Evolutionary conservation across 148 eudicot species (phyloP), one percentile per base, ranked within the genome.

Genomic region (Cornus controversa): DNA sequence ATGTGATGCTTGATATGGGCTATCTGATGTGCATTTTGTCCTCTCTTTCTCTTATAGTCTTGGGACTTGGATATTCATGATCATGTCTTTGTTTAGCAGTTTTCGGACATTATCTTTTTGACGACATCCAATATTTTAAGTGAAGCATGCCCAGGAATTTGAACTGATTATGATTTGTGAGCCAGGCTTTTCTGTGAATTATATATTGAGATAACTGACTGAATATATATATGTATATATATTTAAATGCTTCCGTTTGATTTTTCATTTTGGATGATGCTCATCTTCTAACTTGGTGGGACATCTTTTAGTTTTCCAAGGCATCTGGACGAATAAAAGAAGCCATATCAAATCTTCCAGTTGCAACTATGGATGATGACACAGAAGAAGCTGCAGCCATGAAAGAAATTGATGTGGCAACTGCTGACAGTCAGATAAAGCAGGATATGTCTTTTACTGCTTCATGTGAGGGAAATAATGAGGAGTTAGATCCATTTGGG

Each of bases 401-500:
- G 67, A 72, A 82, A 77, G 90, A 84, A 83, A 71, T 80, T 27
- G 86, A 82, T 69, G 63, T 15, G 74, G 82, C 67, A 79, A 80
- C 71, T 70, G 77, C 40, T 67, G 84, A 81, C 22, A 71, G 54
- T 76, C 72, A 80, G 62, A 37, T 71, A 66, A 80, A 78, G 68
- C 76, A 79, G 68, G 89, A 83, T 71, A 72, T 40, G 67, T 78
- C 87, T 76, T 80, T 85, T 36, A 80, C 64, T 80, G 65, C 82
- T 76, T 70, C 87, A 31, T 70, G 74, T 66, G 86, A 78, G 75
- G 75, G 25, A 58, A 72, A 82, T 53, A 67, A 67, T 15, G 64
- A 85, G 77, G 91, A 85, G 78, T 97, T 90, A 75, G 99, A 96
- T 80, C 99, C 99, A 36, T 96, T 93, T 81, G 99, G 99, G 70